Conservation (phyloP, 2,329 filamentous ascomycete species). For the Monascus ruber region DNA sequence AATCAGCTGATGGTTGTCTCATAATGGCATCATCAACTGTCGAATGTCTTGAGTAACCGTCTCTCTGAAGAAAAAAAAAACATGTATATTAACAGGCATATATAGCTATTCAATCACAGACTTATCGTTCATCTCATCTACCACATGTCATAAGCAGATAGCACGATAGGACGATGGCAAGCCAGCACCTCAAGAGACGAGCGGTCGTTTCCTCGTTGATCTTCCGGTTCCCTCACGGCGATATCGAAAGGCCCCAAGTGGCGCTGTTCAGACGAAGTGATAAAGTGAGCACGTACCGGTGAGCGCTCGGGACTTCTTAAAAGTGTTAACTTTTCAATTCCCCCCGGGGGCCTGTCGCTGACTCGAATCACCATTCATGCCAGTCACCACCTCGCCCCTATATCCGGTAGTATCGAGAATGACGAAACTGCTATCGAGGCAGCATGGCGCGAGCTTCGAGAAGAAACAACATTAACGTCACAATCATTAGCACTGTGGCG, state of each 20-base stretch:
- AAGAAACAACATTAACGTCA: constrained; percentile 48
- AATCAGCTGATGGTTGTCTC: too few relatives aligned
- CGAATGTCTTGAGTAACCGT: too few relatives aligned
- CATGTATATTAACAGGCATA: too few relatives aligned
- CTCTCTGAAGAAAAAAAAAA: too few relatives aligned
- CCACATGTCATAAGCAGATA: too few relatives aligned
- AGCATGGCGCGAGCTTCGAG: constrained; percentile 51
- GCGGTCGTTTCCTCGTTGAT: constrained; percentile 36
- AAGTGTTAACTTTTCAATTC: not conserved
- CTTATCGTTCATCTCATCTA: too few relatives aligned
- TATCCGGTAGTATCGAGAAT: constrained; percentile 50
- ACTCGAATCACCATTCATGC: constrained; percentile 8
- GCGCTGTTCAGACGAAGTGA: constrained; percentile 53
- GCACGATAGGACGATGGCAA: not conserved
- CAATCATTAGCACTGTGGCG: constrained; percentile 41
- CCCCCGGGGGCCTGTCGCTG: too few relatives aligned
- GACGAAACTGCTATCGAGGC: constrained; percentile 45
- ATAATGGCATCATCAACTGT: too few relatives aligned
- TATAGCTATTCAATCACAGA: too few relatives aligned
- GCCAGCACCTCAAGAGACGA: constrained; percentile 13
- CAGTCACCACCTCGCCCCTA: constrained; percentile 47
- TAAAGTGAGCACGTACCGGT: constrained; percentile 51
- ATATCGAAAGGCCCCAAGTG: constrained; percentile 31
- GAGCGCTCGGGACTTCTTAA: not conserved
- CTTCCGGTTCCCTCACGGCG: constrained; percentile 17